Percentiles rank a stretch among this genome's conserved stretches.
Evolutionary conservation across 2,329 filamentous ascomycete species (phyloP).

Genomic region (Phaeosphaeriaceae sp.): DNA sequence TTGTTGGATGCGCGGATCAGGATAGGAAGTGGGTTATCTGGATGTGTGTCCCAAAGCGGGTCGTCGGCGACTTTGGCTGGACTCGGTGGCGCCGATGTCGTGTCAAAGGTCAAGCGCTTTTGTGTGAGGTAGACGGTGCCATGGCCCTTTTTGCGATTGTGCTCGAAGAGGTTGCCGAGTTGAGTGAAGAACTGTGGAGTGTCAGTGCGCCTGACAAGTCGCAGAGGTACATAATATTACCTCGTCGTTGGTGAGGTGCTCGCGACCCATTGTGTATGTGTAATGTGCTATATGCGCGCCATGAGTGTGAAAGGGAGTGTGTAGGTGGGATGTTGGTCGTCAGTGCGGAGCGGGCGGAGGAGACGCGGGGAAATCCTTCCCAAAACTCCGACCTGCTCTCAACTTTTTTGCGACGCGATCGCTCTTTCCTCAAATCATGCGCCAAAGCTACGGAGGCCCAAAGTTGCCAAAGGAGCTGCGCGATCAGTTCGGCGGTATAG

Average conservation of each 20-base stretch:
- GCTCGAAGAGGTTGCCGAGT: constrained; percentile 72
- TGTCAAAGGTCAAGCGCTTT: constrained; percentile 66
- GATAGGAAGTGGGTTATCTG: constrained; percentile 70
- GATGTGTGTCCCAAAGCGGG: constrained; percentile 68
- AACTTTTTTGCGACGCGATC: constrained; percentile 40
- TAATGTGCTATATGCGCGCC: constrained; percentile 29
- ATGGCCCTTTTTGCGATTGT: constrained; percentile 72
- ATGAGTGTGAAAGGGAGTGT: constrained; percentile 24
- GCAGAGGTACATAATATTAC: constrained; percentile 51
- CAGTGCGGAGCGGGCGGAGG: constrained; percentile 24
- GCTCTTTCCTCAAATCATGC: constrained; percentile 42
- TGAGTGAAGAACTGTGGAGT: constrained; percentile 73
- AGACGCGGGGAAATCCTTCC: constrained; percentile 26
- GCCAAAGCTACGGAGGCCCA: constrained; percentile 48
- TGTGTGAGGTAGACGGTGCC: constrained; percentile 79
- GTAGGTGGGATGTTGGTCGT: constrained; percentile 28
- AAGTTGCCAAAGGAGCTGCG: constrained; percentile 57
- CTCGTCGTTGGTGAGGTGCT: constrained; percentile 69
- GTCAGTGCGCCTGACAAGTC: background rate
- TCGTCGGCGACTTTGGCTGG: constrained; percentile 55
- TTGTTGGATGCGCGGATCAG: constrained; percentile 87
- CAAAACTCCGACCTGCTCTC: constrained; percentile 34
- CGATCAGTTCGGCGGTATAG: constrained; percentile 52
- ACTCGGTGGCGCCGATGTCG: constrained; percentile 46
- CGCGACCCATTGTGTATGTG: constrained; percentile 54